Base-by-base conservation (phyloP, 2,329 filamentous ascomycete species). In the Fusarium sp. region DNA sequence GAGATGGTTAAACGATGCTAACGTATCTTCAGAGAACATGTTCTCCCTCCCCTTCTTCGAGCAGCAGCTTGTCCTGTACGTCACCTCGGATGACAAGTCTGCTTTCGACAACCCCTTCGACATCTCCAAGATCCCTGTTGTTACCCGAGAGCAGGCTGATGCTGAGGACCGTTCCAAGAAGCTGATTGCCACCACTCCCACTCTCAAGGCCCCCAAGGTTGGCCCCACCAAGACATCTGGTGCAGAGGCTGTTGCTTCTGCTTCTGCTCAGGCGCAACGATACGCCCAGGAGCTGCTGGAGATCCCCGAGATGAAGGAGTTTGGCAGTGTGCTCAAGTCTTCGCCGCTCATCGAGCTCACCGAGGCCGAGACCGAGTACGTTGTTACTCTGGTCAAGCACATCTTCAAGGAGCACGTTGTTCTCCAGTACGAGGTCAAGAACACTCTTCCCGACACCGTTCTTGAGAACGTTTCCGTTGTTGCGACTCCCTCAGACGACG, bases 361-460 rank as follows among this genome's bases (percentile, higher is more conserved):
- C 16, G 96, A 99, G 81, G 94, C 94, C 56, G 96, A 98, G 83
- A 98, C 95, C 18, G 96, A 99, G 82, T 99, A 99, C 76, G 94
- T 98, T 53, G 96, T 99, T 65, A 91, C 89, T 37, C 91, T 96
- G 23, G 89, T 98, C 82, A 99, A 99, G 86, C 96, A 99, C 79
- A 90, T 99, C 76, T 99, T 98, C 90, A 97, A 97, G 84, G 94
- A 97, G 79, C 94, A 98, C 78, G 86, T 99, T 77, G 95, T 99
- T 36, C 85, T 99, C 58, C 96, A 99, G 78, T 99, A 96, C 81
- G 94, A 98, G 78, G 91, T 99, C 80, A 98, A 97, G 87, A 99
- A 99, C 85, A 99, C 96, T 3, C 87, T 99, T 11, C 92, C 94
- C 12, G 94, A 95, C 66, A 97, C 94, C 15, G 89, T 99, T 30